These are phyloP conservation scores for Russula compacta DNA, from an alignment of 768 basidiomycete species.

Conservation along the genomic window DNA sequence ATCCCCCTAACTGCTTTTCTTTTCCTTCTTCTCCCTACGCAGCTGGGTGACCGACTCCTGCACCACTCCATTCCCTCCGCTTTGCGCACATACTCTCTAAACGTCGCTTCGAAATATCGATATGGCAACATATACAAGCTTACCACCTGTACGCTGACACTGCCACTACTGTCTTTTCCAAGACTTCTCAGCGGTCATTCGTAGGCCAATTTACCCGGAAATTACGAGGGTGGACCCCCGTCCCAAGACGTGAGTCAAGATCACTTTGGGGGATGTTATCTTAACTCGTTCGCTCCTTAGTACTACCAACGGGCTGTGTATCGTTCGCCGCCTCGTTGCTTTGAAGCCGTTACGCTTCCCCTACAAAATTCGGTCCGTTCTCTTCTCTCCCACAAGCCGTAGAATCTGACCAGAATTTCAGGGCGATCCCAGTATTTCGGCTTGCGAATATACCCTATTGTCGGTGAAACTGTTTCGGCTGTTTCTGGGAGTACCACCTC, in stretches of 20 bases:
- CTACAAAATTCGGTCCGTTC: conserved; percentile 21
- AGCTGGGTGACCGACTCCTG: too few relatives aligned
- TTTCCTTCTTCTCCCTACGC: too few relatives aligned
- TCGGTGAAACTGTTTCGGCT: conserved; percentile 11
- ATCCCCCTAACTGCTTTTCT: too few relatives aligned
- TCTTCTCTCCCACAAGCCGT: neutral
- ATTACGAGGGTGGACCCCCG: conserved; percentile 2
- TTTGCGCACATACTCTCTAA: too few relatives aligned
- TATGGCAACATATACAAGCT: fast-evolving
- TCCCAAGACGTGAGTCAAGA: conserved; percentile 4
- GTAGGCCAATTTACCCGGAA: neutral
- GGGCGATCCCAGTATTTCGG: conserved; percentile 22
- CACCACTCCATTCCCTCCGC: too few relatives aligned
- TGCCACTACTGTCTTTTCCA: neutral
- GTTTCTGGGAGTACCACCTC: conserved; percentile 24
- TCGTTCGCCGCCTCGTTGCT: conserved; percentile 6
- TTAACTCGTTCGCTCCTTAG: conserved; percentile 21
- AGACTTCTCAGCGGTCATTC: neutral
- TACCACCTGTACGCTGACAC: conserved; percentile 16
- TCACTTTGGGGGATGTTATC: neutral
- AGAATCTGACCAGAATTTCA: conserved; percentile 3
- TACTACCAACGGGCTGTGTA: conserved; percentile 17
- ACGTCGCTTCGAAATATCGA: too few relatives aligned
- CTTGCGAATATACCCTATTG: conserved; percentile 22
- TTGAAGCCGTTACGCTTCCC: conserved; percentile 7